Percentiles rank a stretch among this genome's conserved stretches.
phyloP scores from a whole-genome alignment of 768 basidiomycete species.

The Floccularia luteovirens region DNA sequence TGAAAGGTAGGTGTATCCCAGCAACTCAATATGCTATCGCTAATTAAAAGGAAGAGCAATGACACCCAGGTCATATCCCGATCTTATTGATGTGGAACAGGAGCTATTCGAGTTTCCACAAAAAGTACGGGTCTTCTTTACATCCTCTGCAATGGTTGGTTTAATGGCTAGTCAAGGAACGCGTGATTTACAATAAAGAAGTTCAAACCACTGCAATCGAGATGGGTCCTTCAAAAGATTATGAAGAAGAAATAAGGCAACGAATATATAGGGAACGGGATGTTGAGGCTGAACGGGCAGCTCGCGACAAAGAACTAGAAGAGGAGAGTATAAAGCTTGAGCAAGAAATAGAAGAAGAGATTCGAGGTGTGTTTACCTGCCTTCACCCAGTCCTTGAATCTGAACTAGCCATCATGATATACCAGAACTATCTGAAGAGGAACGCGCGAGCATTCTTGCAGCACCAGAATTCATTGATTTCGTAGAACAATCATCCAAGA shows the following conservation, averaged over 20 bases:
- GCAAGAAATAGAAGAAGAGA: slow-evolving; percentile 80
- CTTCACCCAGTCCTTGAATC: neutral
- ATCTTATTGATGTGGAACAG: slow-evolving; percentile 83
- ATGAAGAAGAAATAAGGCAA: slow-evolving; percentile 72
- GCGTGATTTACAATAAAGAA: slow-evolving; percentile 79
- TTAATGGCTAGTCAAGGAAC: slow-evolving; percentile 39
- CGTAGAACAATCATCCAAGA: slow-evolving; percentile 90
- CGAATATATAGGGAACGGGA: slow-evolving; percentile 64
- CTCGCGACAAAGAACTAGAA: slow-evolving; percentile 72
- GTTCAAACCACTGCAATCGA: slow-evolving; percentile 71
- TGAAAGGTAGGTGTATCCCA: slow-evolving; percentile 45
- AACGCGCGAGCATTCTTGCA: slow-evolving; percentile 72
- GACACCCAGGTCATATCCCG: slow-evolving; percentile 59
- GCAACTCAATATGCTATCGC: slow-evolving; percentile 4
- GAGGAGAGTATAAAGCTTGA: slow-evolving; percentile 81
- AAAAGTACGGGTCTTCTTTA: slow-evolving; percentile 42
- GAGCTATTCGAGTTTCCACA: slow-evolving; percentile 88
- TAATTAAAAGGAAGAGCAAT: slow-evolving; percentile 35
- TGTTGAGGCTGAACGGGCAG: slow-evolving; percentile 56
- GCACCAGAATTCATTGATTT: slow-evolving; percentile 92
- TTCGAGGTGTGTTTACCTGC: slow-evolving; percentile 46
- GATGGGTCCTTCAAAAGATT: slow-evolving; percentile 35
- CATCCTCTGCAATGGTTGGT: neutral
- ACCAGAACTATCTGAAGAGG: slow-evolving; percentile 81
- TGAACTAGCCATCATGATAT: neutral